Percentiles rank a stretch among this genome's conserved stretches.
These are phyloP conservation scores for Botrytis paeoniae DNA, from an alignment of 2,329 filamentous ascomycete genomes.

Conservation along the genomic window DNA sequence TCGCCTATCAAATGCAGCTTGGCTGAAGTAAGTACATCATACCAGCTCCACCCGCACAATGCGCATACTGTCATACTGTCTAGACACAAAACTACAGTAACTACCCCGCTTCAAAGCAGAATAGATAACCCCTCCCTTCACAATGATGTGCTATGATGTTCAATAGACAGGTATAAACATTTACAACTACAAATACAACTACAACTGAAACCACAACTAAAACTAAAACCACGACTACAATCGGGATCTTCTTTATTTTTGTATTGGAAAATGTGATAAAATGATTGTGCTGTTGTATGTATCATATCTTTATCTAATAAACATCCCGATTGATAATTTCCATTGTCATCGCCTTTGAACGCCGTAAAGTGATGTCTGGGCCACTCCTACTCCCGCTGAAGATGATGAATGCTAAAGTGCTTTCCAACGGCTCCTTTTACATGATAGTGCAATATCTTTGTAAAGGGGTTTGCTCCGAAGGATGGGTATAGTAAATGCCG, in stretches of 20 bases:
- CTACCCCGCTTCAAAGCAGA: slow-evolving; percentile 1
- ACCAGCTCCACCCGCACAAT: background rate
- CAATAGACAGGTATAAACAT: background rate
- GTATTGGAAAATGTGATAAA: background rate
- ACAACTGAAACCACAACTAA: too few relatives aligned
- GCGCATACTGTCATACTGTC: background rate
- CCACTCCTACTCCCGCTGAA: background rate
- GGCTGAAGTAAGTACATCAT: background rate
- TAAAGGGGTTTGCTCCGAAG: slow-evolving; percentile 29
- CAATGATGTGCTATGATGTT: background rate
- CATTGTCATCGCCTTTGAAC: background rate
- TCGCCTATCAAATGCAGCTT: background rate
- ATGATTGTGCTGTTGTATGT: background rate
- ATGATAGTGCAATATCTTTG: slow-evolving; percentile 58
- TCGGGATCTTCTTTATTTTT: background rate
- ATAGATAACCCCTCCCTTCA: background rate
- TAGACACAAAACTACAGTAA: background rate
- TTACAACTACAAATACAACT: background rate
- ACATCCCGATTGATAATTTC: background rate
- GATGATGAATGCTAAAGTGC: background rate
- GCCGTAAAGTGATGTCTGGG: background rate
- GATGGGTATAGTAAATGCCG: slow-evolving; percentile 58
- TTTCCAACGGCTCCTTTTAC: slow-evolving; percentile 37
- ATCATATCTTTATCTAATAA: background rate
- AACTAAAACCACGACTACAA: background rate